phyloP scores from a whole-genome alignment of 805 yeast genomes.

The Blastobotrys muscicola region DNA sequence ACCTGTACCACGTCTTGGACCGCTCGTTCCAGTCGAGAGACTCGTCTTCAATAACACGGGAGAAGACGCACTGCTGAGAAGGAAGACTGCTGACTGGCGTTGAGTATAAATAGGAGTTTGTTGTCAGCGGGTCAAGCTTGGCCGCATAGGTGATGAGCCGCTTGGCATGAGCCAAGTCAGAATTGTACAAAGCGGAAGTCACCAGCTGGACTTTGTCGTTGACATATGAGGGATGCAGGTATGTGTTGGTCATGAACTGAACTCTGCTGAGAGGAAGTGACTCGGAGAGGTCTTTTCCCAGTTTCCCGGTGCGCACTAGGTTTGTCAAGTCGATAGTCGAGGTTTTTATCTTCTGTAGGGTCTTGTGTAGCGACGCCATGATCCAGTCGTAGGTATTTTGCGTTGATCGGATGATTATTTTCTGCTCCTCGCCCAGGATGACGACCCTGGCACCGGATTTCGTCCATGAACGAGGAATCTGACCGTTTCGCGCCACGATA shows the following conservation, averaged over 20 bases:
- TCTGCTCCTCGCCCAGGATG: conserved; percentile 27
- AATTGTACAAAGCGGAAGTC: conserved; percentile 9
- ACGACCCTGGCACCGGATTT: conserved; percentile 34
- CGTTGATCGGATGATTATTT: conserved; percentile 34
- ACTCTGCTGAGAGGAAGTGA: conserved; percentile 16
- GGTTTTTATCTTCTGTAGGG: conserved; percentile 24
- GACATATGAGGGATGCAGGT: conserved; percentile 10
- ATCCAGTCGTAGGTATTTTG: conserved; percentile 36
- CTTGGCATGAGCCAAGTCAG: conserved; percentile 15
- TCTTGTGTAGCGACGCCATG: conserved; percentile 30
- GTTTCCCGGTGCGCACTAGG: not conserved
- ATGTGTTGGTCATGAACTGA: conserved; percentile 24
- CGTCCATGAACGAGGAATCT: conserved; percentile 32
- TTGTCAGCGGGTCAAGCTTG: conserved; percentile 5
- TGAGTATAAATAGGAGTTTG: conserved; percentile 4
- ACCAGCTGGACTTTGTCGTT: not conserved
- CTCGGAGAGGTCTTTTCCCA: conserved; percentile 7
- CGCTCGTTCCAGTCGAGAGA: conserved; percentile 24
- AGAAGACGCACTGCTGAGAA: not conserved
- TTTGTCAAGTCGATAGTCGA: conserved; percentile 28
- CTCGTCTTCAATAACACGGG: conserved; percentile 16
- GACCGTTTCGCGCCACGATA: conserved; percentile 32
- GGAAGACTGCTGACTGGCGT: not conserved
- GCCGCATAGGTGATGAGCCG: conserved; percentile 15
- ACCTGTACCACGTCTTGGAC: conserved; percentile 16